Evolutionary conservation across 2,329 filamentous ascomycete species (phyloP).

Genomic region (Aspergillus pseudoviridinutans): DNA sequence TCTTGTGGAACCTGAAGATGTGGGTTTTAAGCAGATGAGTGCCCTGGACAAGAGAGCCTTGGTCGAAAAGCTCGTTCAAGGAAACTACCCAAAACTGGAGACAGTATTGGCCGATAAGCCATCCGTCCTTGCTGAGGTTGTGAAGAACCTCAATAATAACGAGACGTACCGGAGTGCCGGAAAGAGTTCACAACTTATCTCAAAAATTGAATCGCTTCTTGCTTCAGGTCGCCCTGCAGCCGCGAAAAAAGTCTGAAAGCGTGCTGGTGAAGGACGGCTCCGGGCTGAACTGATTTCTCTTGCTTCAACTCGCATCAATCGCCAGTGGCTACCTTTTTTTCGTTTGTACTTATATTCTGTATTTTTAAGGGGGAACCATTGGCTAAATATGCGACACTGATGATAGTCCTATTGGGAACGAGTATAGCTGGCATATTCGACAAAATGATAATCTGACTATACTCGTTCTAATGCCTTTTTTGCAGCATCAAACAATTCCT

Average conservation of each 20-base stretch:
- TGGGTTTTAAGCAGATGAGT: conserved; percentile 25
- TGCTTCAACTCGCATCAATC: background rate
- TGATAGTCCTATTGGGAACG: no score
- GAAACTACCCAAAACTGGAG: conserved; percentile 28
- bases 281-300: conserved; percentile 8
- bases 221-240: conserved; percentile 17
- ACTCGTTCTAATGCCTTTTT: conserved; percentile 36
- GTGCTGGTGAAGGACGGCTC: conserved; percentile 2
- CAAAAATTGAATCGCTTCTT: conserved; percentile 36
- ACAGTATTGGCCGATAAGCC: conserved; percentile 15
- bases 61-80: conserved; percentile 29
- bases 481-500: conserved; percentile 42
- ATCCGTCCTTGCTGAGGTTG: conserved; percentile 29
- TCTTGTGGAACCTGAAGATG: conserved; percentile 30
- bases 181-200: conserved; percentile 35
- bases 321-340: background rate
- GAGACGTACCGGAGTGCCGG: conserved; percentile 36
- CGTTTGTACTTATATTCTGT: background rate
- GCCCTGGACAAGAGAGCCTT: conserved; percentile 25
- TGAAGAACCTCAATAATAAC: conserved; percentile 38
- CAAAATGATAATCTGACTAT: conserved; percentile 9
- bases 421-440: background rate
- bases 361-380: background rate
- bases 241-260: conserved; percentile 22
- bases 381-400: no score